Evolutionary conservation across 306 rosid genomes (phyloP), one percentile per base, ranked within the genome.

Genomic region (Potentilla sterilis): DNA sequence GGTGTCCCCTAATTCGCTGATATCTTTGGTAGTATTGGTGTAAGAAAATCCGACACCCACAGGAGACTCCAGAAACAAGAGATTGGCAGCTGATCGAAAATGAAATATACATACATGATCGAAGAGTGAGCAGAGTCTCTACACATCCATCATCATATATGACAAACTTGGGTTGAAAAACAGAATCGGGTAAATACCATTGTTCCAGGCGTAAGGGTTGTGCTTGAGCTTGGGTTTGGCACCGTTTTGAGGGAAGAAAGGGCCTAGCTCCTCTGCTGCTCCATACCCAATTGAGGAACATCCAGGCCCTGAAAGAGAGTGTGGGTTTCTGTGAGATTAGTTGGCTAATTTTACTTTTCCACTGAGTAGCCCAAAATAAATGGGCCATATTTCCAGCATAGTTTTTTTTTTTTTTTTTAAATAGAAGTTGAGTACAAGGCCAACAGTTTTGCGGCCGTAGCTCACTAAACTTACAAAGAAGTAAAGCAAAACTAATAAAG

Each of bases 1-100:
- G 10, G 67, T 74, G 75, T 93, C 98, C 18, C 97, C 97, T 55
- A 93, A 92, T 47, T 81, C 61, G 0, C 0, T 7, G 22, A 93
- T 82, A 62, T 93, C 98, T 52, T 28, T 65, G 71, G 81, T 89
- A 62, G 90, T 89, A 73, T 93, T 93, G 62, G 89, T 85, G 80
- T 93, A 93, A 57, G 98, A 93, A 82, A 93, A 93, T 66, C 98
- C 96, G 64, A 93, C 97, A 73, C 98, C 97, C 44, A 81, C 87
- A 0, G 98, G 98, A 43, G 97, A 88, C 80, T 93, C 98, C 82
- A 93, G 21, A 77, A 93, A 93, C 82, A 93, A 65, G 1, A 93
- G 74, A 73, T 93, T 93, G 38, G 90, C 88, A 55, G 89, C 98
- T 93, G 85, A 32, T 22, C 18, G 37, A 67, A 13, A 78, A 77